These are phyloP conservation scores for Microdochium trichocladiopsis DNA, from an alignment of 2,329 filamentous ascomycete genomes.

Conservation along the genomic window DNA sequence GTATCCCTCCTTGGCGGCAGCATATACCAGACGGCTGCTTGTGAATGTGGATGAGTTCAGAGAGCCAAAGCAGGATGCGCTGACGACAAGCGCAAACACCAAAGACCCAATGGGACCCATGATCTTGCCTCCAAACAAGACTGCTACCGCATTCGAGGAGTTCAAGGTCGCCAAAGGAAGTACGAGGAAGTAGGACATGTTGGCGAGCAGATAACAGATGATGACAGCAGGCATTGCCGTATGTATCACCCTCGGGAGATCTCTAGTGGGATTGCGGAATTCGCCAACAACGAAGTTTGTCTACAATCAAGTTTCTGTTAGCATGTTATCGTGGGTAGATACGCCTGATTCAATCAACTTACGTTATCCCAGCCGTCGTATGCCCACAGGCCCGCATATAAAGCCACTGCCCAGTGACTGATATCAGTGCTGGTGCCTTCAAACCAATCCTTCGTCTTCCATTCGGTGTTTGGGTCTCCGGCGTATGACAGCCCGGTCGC, in stretches of 20 bases:
- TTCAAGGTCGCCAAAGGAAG: slow-evolving; percentile 76
- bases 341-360: slow-evolving; percentile 29
- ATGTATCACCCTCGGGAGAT: slow-evolving; percentile 91
- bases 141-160: slow-evolving; percentile 88
- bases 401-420: slow-evolving; percentile 84
- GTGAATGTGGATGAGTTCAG: slow-evolving; percentile 95
- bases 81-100: slow-evolving; percentile 81
- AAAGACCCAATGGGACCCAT: slow-evolving; percentile 80
- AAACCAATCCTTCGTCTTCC: slow-evolving; percentile 87
- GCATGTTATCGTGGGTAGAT: slow-evolving; percentile 7
- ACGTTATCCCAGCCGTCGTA: slow-evolving; percentile 99
- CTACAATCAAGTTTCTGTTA: slow-evolving; percentile 34
- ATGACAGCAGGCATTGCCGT: slow-evolving; percentile 95
- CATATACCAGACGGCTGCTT: slow-evolving; percentile 84
- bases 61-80: slow-evolving; percentile 87
- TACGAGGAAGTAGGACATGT: slow-evolving; percentile 90
- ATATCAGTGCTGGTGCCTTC: slow-evolving; percentile 72
- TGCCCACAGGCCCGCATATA: slow-evolving; percentile 95
- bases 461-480: slow-evolving; percentile 70
- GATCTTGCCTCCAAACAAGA: slow-evolving; percentile 84
- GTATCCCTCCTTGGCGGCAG: slow-evolving; percentile 91
- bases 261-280: slow-evolving; percentile 83
- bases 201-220: slow-evolving; percentile 80
- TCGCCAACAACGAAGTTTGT: slow-evolving; percentile 98
- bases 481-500: slow-evolving; percentile 74